A percentile compares a stretch with the other conserved stretches of the same genome.
Evolutionary conservation across 257 asterid genomes (phyloP).

Genomic region (Fraxinus cuspidata): DNA sequence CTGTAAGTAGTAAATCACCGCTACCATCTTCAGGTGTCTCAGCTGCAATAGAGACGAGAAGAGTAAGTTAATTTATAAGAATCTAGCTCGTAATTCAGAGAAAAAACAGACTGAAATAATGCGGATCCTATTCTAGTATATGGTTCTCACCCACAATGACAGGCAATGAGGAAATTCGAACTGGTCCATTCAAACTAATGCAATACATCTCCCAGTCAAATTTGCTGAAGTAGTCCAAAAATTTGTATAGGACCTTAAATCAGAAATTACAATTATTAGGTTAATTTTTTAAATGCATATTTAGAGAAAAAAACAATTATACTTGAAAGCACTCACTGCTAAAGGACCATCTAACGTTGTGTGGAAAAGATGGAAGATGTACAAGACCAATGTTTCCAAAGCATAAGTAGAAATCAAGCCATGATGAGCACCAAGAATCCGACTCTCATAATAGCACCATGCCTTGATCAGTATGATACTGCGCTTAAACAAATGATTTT

Average conservation of each 20-base stretch:
- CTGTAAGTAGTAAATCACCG: constrained; percentile 53
- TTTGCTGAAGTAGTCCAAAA: constrained; percentile 84
- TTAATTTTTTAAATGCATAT: constrained; percentile 15
- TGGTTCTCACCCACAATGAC: constrained; percentile 59
- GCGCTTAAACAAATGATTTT: constrained; percentile 76
- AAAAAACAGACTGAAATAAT: background rate
- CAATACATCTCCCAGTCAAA: constrained; percentile 84
- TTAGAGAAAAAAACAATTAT: constrained; percentile 19
- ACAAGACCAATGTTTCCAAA: constrained; percentile 80
- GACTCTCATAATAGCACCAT: constrained; percentile 98
- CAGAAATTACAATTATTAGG: constrained; percentile 17
- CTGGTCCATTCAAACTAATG: constrained; percentile 71
- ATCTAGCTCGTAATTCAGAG: too few species aligned
- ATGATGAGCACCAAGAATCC: constrained; percentile 89
- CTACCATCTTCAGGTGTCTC: constrained; percentile 62
- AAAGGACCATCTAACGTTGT: constrained; percentile 78
- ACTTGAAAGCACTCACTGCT: constrained; percentile 56
- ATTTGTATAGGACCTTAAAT: constrained; percentile 72
- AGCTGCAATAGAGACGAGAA: constrained; percentile 45
- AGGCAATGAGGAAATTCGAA: constrained; percentile 70
- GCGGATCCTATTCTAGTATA: constrained; percentile 10
- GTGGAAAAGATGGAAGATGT: constrained; percentile 82
- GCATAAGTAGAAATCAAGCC: constrained; percentile 95
- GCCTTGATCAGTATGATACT: constrained; percentile 86
- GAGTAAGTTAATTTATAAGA: constrained; percentile 21